Evolutionary conservation across 768 basidiomycete species (phyloP).

Genomic region (Vishniacozyma victoriae): DNA sequence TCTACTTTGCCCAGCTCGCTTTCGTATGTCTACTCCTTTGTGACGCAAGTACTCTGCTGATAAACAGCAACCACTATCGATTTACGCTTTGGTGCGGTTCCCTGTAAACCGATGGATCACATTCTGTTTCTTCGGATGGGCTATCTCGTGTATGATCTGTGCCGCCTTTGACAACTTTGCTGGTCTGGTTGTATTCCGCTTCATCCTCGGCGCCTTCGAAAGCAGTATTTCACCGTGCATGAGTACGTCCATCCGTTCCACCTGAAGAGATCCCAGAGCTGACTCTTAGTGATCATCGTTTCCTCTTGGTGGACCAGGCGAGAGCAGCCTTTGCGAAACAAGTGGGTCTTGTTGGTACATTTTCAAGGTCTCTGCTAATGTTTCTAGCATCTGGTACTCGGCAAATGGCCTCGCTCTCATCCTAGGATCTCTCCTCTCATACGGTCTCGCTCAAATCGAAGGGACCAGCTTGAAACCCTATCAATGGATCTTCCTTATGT

Average conservation of each 20-base stretch:
- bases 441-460: conserved; percentile 48
- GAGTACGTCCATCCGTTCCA: too few relatives aligned
- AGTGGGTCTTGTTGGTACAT: background rate
- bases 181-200: conserved; percentile 11
- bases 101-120: conserved; percentile 4
- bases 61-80: conserved; percentile 9
- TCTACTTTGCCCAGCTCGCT: background rate
- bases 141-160: conserved; percentile 9
- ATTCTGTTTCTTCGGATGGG: conserved; percentile 6
- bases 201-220: conserved; percentile 23
- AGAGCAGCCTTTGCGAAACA: conserved; percentile 10
- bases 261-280: too few relatives aligned
- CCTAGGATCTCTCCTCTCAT: conserved; percentile 14
- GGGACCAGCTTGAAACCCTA: conserved; percentile 47
- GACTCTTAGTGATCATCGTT: background rate
- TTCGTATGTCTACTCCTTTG: background rate
- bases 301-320: conserved; percentile 7
- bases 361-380: background rate
- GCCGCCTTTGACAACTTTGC: conserved; percentile 10
- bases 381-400: conserved; percentile 34
- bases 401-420: conserved; percentile 50
- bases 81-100: conserved; percentile 15
- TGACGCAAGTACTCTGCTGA: background rate
- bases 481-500: conserved; percentile 52
- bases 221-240: background rate